Evolutionary conservation across 2,329 filamentous ascomycete genomes (phyloP).

Genomic region (Fusarium stilboides): DNA sequence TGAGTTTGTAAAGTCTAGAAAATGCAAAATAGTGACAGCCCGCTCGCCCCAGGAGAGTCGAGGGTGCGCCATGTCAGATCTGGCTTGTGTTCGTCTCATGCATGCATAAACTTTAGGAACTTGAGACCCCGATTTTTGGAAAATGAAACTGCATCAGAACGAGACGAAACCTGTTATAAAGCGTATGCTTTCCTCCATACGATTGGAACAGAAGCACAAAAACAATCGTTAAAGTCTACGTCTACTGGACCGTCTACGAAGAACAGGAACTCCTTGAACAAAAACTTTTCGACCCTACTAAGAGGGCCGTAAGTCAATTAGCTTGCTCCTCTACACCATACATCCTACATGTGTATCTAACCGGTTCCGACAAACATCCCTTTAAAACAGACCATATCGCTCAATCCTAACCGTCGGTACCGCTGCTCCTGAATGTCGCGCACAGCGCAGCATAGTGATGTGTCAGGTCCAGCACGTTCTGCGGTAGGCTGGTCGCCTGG

Average conservation of each 20-base stretch:
- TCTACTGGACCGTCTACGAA: not conserved
- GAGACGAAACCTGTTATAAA: not conserved
- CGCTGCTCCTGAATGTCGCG: slow-evolving; percentile 94
- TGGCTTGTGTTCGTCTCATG: too few relatives aligned
- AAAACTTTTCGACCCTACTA: slow-evolving; percentile 33
- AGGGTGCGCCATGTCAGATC: too few relatives aligned
- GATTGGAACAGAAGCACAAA: not conserved
- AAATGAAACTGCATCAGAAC: too few relatives aligned
- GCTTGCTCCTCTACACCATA: slow-evolving; percentile 29
- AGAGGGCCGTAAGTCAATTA: slow-evolving; percentile 32
- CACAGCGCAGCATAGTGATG: slow-evolving; percentile 97
- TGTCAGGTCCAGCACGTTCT: slow-evolving; percentile 92
- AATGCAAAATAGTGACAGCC: too few relatives aligned
- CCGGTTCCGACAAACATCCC: slow-evolving; percentile 13
- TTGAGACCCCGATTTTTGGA: too few relatives aligned
- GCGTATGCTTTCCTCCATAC: not conserved
- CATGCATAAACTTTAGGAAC: too few relatives aligned
- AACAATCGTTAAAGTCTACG: too few relatives aligned
- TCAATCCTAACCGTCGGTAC: slow-evolving; percentile 79
- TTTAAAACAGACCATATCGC: slow-evolving; percentile 17
- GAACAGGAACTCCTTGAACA: slow-evolving; percentile 8
- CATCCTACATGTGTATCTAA: slow-evolving; percentile 31
- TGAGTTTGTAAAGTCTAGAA: too few relatives aligned
- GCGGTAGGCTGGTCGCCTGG: slow-evolving; percentile 93
- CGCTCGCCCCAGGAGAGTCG: too few relatives aligned